These are phyloP conservation scores for Solanum bulbocastanum DNA, from an alignment of 257 asterid species.

Conservation along the genomic window DNA sequence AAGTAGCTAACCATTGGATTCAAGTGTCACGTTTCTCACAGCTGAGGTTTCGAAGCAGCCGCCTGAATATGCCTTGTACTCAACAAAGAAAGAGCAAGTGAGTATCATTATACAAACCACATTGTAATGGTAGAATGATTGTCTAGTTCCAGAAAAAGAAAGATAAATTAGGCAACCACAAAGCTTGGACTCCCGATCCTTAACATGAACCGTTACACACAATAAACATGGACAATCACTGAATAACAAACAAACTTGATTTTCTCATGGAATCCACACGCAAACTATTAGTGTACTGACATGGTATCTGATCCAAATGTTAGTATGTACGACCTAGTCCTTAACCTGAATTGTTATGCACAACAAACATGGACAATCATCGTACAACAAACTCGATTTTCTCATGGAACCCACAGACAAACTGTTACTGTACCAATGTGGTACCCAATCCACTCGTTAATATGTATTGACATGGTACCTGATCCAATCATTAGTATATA, in stretches of 20 bases:
- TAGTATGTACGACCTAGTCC: background rate
- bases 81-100: background rate
- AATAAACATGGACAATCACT: background rate
- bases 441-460: background rate
- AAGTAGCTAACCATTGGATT: background rate
- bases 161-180: background rate
- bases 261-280: background rate
- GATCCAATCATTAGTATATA: background rate
- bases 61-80: background rate
- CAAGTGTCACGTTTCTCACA: background rate
- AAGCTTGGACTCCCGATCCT: background rate
- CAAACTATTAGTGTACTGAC: background rate
- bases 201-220: background rate
- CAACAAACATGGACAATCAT: background rate
- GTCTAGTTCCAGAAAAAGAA: too few relatives aligned
- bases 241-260: too few relatives aligned
- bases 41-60: background rate
- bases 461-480: background rate
- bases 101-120: background rate
- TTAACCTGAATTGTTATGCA: too few relatives aligned
- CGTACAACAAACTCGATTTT: background rate
- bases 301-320: background rate
- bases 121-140: background rate
- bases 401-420: background rate
- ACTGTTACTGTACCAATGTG: too few relatives aligned